These are phyloP conservation scores for Rosa rugosa DNA, from an alignment of 306 rosid genomes.

Conservation along the genomic window DNA sequence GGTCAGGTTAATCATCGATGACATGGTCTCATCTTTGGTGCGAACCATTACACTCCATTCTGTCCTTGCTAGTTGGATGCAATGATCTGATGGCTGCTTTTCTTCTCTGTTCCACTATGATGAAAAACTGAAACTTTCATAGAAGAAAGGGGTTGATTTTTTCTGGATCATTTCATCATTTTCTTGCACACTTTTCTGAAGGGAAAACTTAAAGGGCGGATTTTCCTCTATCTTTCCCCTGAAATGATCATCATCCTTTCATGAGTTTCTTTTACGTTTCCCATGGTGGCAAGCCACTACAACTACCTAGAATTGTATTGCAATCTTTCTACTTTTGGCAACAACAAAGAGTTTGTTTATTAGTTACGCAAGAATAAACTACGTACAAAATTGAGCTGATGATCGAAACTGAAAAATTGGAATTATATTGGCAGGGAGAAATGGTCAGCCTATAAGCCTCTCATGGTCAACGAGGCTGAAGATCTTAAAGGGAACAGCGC, in stretches of 20 bases:
- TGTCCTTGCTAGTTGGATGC: neutral
- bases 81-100: neutral
- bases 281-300: conserved; percentile 5
- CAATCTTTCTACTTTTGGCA: conserved; percentile 6
- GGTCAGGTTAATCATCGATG: conserved; percentile 16
- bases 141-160: neutral
- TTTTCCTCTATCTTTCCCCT: neutral
- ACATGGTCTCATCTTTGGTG: neutral
- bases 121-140: neutral
- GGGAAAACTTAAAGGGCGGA: neutral
- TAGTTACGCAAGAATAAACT: conserved; percentile 9
- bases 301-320: neutral
- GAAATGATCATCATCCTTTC: conserved; percentile 10
- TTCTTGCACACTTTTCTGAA: neutral
- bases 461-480: conserved; percentile 82
- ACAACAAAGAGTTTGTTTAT: neutral
- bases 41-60: neutral
- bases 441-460: conserved; percentile 68
- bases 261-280: conserved; percentile 4
- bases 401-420: neutral
- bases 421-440: conserved; percentile 49
- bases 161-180: neutral
- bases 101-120: neutral
- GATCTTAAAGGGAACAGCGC: conserved; percentile 80
- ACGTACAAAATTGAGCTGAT: neutral